Evolutionary conservation across 2,329 filamentous ascomycete genomes (phyloP).

Genomic region (Plenodomus tracheiphilus): DNA sequence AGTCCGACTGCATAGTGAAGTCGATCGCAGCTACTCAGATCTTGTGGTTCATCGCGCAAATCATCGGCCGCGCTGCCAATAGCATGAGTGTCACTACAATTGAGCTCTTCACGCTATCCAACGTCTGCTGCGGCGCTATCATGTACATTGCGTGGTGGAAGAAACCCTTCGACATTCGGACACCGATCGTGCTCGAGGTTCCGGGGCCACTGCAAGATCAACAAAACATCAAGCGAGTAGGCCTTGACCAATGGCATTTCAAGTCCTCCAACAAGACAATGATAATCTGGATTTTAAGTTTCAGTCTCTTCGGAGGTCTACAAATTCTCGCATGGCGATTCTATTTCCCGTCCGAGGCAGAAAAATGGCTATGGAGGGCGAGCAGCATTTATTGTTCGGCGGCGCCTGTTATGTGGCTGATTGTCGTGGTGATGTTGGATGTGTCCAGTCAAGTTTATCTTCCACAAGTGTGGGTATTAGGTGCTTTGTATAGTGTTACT

Average conservation of each 20-base stretch:
- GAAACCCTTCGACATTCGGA: slow-evolving; percentile 21
- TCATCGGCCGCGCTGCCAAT: slow-evolving; percentile 11
- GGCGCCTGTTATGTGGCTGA: no score
- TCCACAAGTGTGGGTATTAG: background rate
- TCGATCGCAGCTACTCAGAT: slow-evolving; percentile 12
- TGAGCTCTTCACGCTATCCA: slow-evolving; percentile 21
- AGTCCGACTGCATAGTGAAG: slow-evolving; percentile 14
- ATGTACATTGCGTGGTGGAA: slow-evolving; percentile 13
- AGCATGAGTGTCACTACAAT: slow-evolving; percentile 13
- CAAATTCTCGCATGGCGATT: slow-evolving; percentile 17
- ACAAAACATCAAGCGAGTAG: background rate
- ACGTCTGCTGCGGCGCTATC: slow-evolving; percentile 13
- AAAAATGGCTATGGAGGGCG: slow-evolving; percentile 15
- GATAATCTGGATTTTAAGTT: background rate
- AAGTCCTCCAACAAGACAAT: no score
- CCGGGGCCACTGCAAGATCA: background rate
- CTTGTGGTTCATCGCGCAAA: slow-evolving; percentile 12
- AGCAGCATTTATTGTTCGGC: slow-evolving; percentile 7
- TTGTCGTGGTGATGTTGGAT: no score
- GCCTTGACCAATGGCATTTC: no score
- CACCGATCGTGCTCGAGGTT: background rate
- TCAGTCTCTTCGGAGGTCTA: background rate
- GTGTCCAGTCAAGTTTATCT: no score
- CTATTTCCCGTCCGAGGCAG: slow-evolving; percentile 6
- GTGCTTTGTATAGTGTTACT: slow-evolving; percentile 1